Percentiles rank a stretch among this genome's conserved stretches.
phyloP scores from a whole-genome alignment of 306 rosid species.

The Quercus glauca region DNA sequence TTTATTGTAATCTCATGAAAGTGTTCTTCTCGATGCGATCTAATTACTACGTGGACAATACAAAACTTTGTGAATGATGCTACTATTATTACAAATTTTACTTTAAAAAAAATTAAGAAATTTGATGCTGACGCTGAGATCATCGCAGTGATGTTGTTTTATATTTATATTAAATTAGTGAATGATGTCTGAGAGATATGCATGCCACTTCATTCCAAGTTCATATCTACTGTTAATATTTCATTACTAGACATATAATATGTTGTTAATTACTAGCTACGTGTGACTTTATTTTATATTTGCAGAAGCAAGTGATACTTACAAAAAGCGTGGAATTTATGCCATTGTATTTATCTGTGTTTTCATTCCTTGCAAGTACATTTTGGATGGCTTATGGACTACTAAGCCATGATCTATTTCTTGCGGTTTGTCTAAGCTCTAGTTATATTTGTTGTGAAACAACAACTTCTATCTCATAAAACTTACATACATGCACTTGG shows the following conservation, averaged over 20 bases:
- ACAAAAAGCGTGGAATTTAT: slow-evolving; percentile 73
- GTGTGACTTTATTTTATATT: neutral
- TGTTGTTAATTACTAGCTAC: neutral
- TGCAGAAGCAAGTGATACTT: slow-evolving; percentile 66
- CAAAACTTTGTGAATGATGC: no score
- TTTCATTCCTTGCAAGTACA: slow-evolving; percentile 56
- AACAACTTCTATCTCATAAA: neutral
- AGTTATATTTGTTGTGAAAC: neutral
- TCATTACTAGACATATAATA: neutral
- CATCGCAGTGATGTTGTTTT: no score
- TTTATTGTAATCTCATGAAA: neutral
- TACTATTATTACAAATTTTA: no score
- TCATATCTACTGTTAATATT: neutral
- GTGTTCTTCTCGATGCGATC: neutral
- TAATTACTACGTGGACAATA: neutral
- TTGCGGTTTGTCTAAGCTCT: slow-evolving; percentile 48
- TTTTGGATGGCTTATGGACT: slow-evolving; percentile 74
- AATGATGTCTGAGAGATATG: neutral
- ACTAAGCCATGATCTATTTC: slow-evolving; percentile 58
- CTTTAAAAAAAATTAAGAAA: no score
- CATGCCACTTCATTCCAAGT: neutral
- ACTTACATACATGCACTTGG: neutral
- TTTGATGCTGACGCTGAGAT: no score
- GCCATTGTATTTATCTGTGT: slow-evolving; percentile 78
- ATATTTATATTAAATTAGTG: neutral